A percentile compares a stretch with the other conserved stretches of the same genome.
Evolutionary conservation across 2,329 filamentous ascomycete genomes (phyloP).

Genomic region (Cadophora gregata): DNA sequence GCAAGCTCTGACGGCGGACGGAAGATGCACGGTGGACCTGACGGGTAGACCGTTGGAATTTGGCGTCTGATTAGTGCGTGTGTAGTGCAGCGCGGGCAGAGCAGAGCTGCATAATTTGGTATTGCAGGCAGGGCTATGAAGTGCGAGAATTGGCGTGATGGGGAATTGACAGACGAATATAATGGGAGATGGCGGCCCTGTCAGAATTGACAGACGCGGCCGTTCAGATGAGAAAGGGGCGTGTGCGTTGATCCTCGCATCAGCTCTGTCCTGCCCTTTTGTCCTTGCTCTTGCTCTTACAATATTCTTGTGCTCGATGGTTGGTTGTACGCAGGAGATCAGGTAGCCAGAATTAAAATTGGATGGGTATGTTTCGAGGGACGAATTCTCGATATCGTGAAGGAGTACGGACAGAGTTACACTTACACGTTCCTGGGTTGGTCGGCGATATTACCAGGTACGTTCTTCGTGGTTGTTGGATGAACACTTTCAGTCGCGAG

Average conservation of each 20-base stretch:
- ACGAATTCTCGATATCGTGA: background rate
- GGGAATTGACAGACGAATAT: background rate
- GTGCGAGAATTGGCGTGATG: background rate
- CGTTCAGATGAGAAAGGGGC: slow-evolving; percentile 1
- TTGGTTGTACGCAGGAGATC: slow-evolving; percentile 13
- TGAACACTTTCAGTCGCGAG: background rate
- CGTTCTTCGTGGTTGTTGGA: slow-evolving; percentile 2
- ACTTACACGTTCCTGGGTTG: background rate
- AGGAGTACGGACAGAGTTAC: background rate
- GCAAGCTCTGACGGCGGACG: slow-evolving; percentile 5
- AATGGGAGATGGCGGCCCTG: background rate
- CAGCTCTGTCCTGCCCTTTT: background rate
- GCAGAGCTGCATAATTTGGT: slow-evolving; percentile 7
- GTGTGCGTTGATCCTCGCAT: slow-evolving; percentile 5
- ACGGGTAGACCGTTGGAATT: background rate
- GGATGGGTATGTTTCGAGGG: background rate
- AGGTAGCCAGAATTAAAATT: slow-evolving; percentile 8
- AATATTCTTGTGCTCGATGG: background rate
- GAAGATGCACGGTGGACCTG: slow-evolving; percentile 4
- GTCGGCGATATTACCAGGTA: slow-evolving; percentile 8
- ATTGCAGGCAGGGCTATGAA: background rate
- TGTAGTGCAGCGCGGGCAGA: background rate
- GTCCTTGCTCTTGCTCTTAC: background rate
- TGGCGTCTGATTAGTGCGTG: background rate
- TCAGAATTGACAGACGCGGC: background rate